These are phyloP conservation scores for Pseudocercospora musae DNA, from an alignment of 2,329 filamentous ascomycete genomes.

Conservation along the genomic window DNA sequence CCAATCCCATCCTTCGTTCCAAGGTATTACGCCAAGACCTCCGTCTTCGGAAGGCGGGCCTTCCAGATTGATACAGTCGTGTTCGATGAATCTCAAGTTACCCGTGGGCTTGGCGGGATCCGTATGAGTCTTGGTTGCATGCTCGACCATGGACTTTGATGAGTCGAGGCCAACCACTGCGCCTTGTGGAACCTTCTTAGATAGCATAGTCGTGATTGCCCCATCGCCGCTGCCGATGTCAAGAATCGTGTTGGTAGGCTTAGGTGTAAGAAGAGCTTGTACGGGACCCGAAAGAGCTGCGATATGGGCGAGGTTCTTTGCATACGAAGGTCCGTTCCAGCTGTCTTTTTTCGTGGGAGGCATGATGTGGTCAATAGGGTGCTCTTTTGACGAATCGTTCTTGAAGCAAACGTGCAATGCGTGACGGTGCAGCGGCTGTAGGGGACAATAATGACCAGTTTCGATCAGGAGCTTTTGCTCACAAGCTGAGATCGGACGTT, in stretches of 20 bases:
- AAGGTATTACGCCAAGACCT: slow-evolving; percentile 13
- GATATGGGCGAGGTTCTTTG: slow-evolving; percentile 23
- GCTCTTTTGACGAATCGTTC: too few species aligned
- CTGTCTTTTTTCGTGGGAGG: slow-evolving; percentile 3
- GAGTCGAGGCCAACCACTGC: slow-evolving; percentile 40
- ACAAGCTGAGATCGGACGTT: neutral
- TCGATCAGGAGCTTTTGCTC: neutral
- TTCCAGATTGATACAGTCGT: slow-evolving; percentile 5
- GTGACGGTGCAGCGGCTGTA: too few species aligned
- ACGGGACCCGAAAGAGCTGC: slow-evolving; percentile 40
- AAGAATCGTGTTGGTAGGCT: slow-evolving; percentile 37
- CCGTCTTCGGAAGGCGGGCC: neutral
- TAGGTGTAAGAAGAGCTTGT: slow-evolving; percentile 35
- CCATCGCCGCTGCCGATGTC: slow-evolving; percentile 42
- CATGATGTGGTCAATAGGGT: neutral
- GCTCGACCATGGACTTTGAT: slow-evolving; percentile 38
- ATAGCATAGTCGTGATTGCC: slow-evolving; percentile 38
- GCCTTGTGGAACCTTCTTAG: slow-evolving; percentile 27
- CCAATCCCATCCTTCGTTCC: slow-evolving; percentile 35
- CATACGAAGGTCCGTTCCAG: slow-evolving; percentile 5
- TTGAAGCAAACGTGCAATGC: too few species aligned
- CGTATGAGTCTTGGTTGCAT: slow-evolving; percentile 25
- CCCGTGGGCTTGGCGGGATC: neutral
- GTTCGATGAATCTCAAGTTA: slow-evolving; percentile 9
- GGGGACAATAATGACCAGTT: neutral